phyloP scores from a whole-genome alignment of 2,329 filamentous ascomycete genomes.

The Drechslerella stenobrocha region DNA sequence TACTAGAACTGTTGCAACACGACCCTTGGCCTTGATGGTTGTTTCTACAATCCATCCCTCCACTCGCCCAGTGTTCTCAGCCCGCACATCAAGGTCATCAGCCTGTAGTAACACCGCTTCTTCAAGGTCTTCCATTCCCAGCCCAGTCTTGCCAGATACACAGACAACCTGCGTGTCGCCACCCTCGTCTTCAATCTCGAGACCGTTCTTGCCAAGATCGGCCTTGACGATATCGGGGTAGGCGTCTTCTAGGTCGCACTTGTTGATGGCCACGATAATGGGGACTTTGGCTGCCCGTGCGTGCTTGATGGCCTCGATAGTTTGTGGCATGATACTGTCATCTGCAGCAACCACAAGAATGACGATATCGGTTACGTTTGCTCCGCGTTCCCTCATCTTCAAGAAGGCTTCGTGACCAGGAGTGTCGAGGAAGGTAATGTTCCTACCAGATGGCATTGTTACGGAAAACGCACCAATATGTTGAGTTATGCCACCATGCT shows the following conservation, averaged over 20 bases:
- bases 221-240: constrained; percentile 81
- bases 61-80: constrained; percentile 72
- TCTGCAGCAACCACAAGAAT: constrained; percentile 94
- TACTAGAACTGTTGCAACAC: constrained; percentile 81
- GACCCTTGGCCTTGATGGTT: constrained; percentile 77
- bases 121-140: constrained; percentile 88
- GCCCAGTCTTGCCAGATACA: constrained; percentile 90
- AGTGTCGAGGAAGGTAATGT: constrained; percentile 95
- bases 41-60: constrained; percentile 96
- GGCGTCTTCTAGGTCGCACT: constrained; percentile 85
- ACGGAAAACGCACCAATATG: constrained; percentile 98
- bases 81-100: constrained; percentile 87
- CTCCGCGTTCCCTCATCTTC: constrained; percentile 91
- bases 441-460: constrained; percentile 78
- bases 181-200: constrained; percentile 92
- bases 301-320: constrained; percentile 92
- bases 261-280: constrained; percentile 97
- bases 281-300: constrained; percentile 83
- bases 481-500: constrained; percentile 96
- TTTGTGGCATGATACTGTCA: constrained; percentile 96
- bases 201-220: constrained; percentile 78
- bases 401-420: constrained; percentile 95
- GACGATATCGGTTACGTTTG: constrained; percentile 94
- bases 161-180: constrained; percentile 90
- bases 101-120: constrained; percentile 84